phyloP scores from a whole-genome alignment of 2,329 filamentous ascomycete genomes.

The Leptographium lundbergii region DNA sequence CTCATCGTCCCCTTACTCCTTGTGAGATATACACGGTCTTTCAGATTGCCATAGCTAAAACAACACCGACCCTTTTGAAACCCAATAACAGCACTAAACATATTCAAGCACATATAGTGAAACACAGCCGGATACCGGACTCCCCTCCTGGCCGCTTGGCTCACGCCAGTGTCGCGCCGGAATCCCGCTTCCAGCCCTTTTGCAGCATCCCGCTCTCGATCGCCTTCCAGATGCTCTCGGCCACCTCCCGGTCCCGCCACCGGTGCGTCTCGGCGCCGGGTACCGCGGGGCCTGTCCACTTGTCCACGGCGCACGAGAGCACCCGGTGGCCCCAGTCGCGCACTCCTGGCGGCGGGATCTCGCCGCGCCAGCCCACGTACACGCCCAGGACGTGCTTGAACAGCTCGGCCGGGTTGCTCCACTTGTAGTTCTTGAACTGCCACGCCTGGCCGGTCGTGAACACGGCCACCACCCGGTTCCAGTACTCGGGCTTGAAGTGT shows the following conservation, averaged over 20 bases:
- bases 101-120: too few species aligned
- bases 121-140: too few species aligned
- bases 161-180: slow-evolving; percentile 43
- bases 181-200: slow-evolving; percentile 70
- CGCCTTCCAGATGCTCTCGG: slow-evolving; percentile 82
- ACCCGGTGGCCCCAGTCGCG: slow-evolving; percentile 80
- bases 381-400: slow-evolving; percentile 82
- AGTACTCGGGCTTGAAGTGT: slow-evolving; percentile 97
- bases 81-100: too few species aligned
- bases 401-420: slow-evolving; percentile 75
- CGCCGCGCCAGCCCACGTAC: slow-evolving; percentile 83
- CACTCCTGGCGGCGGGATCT: slow-evolving; percentile 65
- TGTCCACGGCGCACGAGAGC: slow-evolving; percentile 66
- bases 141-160: neutral
- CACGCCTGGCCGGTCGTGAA: slow-evolving; percentile 96
- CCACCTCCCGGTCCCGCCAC: slow-evolving; percentile 85
- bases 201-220: slow-evolving; percentile 80
- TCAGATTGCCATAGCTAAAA: too few species aligned
- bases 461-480: slow-evolving; percentile 86
- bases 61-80: too few species aligned
- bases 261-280: slow-evolving; percentile 37
- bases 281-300: slow-evolving; percentile 50
- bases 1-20: too few species aligned
- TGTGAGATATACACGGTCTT: too few species aligned
- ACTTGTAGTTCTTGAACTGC: slow-evolving; percentile 99